Conservation (phyloP, 306 rosid genomes). For the Adenanthera pavonina region DNA sequence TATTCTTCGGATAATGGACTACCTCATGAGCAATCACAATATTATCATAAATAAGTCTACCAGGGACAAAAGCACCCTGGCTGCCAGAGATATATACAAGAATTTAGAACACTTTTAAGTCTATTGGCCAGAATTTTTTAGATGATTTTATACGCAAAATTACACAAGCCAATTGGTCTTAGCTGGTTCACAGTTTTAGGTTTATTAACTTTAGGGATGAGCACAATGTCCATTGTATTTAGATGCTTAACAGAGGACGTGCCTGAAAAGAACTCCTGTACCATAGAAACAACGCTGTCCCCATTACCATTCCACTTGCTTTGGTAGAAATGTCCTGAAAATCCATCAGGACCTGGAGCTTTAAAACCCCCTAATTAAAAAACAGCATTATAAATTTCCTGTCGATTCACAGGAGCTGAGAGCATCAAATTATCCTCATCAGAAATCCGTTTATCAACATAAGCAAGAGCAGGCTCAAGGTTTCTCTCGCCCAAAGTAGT, state of each 20-base stretch:
- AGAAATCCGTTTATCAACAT: too few species aligned
- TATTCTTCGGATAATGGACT: neutral
- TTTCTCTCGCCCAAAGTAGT: fast-evolving
- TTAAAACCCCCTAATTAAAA: too few species aligned
- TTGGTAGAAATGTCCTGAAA: too few species aligned
- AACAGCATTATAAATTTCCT: neutral
- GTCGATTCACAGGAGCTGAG: neutral
- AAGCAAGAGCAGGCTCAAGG: too few species aligned
- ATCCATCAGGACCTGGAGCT: too few species aligned
- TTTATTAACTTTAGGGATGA: too few species aligned
- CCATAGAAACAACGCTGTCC: neutral
- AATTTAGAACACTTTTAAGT: neutral
- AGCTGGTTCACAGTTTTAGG: neutral
- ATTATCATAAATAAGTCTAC: neutral
- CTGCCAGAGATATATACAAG: neutral
- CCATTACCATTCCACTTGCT: neutral
- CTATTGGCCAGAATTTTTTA: neutral
- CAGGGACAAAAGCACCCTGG: neutral
- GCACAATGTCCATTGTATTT: too few species aligned
- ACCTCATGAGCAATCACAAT: neutral
- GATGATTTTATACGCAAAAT: too few species aligned
- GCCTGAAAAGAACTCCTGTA: too few species aligned
- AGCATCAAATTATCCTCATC: too few species aligned
- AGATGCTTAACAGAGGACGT: too few species aligned
- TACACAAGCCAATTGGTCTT: neutral